These are phyloP conservation scores for Acarospora socialis DNA, from an alignment of 2,329 filamentous ascomycete genomes.

Conservation along the genomic window DNA sequence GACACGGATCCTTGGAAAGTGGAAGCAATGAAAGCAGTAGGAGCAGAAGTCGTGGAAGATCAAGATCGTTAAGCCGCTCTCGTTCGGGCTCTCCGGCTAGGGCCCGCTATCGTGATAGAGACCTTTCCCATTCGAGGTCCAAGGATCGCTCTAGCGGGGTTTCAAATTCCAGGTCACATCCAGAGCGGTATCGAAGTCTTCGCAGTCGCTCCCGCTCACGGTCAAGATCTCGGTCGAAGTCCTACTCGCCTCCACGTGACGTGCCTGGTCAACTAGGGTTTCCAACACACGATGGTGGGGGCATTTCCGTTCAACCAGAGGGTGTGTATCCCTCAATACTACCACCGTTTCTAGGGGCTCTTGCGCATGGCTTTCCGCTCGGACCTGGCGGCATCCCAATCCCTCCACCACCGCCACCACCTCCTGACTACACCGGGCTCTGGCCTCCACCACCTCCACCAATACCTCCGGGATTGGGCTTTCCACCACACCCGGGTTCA, in stretches of 20 bases:
- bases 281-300: no score
- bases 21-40: no score
- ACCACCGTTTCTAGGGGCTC: constrained; percentile 4
- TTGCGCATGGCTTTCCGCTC: constrained; percentile 5
- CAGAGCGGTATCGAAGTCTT: constrained; percentile 3
- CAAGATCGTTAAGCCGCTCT: constrained; percentile 8
- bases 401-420: constrained; percentile 12
- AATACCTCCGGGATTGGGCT: not conserved
- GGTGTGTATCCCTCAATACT: constrained; percentile 4
- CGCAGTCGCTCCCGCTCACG: constrained; percentile 16
- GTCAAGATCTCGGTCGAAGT: constrained; percentile 16
- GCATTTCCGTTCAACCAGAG: no score
- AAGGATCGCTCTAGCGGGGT: constrained; percentile 12
- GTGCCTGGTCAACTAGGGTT: no score
- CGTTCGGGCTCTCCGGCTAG: not conserved
- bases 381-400: constrained; percentile 7
- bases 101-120: no score
- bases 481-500: constrained; percentile 1
- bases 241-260: constrained; percentile 10
- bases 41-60: constrained; percentile 19
- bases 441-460: constrained; percentile 12
- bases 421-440: constrained; percentile 11
- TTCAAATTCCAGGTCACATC: no score
- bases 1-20: constrained; percentile 26
- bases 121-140: no score